Percentiles rank a stretch among this genome's conserved stretches.
These are phyloP conservation scores for Penicillium psychrosexuale DNA, from an alignment of 2,329 filamentous ascomycete genomes.

Conservation along the genomic window DNA sequence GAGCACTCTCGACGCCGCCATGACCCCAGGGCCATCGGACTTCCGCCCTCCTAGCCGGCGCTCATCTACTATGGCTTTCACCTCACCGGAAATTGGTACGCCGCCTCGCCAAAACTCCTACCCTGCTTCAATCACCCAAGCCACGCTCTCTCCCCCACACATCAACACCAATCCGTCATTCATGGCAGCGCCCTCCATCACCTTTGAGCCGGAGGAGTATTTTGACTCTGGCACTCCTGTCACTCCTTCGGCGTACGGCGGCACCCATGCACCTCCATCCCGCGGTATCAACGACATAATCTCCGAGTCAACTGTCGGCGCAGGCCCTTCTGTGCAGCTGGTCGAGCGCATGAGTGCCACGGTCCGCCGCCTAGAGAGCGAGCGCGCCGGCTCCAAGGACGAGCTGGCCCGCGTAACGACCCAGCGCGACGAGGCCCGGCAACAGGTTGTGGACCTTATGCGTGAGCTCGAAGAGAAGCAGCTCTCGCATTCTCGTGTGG, in stretches of 20 bases:
- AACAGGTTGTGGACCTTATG: conserved; percentile 88
- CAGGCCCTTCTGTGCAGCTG: conserved; percentile 88
- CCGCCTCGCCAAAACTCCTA: conserved; percentile 50
- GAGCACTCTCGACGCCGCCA: conserved; percentile 37
- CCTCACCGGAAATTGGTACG: conserved; percentile 38
- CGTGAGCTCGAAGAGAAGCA: conserved; percentile 74
- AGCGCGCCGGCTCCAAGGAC: conserved; percentile 85
- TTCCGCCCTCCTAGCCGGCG: conserved; percentile 42
- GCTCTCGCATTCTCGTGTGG: conserved; percentile 57
- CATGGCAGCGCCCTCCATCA: conserved; percentile 35
- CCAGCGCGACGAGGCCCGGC: conserved; percentile 90
- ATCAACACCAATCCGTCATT: conserved; percentile 24
- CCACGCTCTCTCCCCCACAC: conserved; percentile 29
- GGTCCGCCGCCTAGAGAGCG: conserved; percentile 83
- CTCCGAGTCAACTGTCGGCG: conserved; percentile 82
- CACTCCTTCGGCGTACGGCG: conserved; percentile 40
- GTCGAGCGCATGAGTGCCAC: conserved; percentile 95
- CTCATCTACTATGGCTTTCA: conserved; percentile 37
- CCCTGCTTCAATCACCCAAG: conserved; percentile 27
- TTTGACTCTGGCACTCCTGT: conserved; percentile 35
- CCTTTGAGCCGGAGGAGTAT: conserved; percentile 50
- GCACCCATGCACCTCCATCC: conserved; percentile 33
- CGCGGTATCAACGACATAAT: conserved; percentile 78
- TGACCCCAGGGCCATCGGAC: conserved; percentile 35
- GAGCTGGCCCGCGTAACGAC: conserved; percentile 73